Evolutionary conservation across 2,329 filamentous ascomycete genomes (phyloP).

Genomic region (Lachnum nothofagi): DNA sequence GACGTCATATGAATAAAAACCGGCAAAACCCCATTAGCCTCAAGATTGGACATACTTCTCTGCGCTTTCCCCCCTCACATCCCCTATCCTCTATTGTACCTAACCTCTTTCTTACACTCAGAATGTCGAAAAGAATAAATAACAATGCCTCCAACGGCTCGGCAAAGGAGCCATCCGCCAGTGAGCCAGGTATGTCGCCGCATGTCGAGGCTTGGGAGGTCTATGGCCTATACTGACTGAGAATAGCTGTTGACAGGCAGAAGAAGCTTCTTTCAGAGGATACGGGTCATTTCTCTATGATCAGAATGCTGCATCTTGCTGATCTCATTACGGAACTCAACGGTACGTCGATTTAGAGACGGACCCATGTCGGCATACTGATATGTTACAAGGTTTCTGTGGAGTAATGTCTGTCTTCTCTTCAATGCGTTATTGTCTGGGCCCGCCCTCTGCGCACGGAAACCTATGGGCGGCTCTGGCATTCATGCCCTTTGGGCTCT

Average conservation of each 20-base stretch:
- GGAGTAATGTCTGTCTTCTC: constrained; percentile 94
- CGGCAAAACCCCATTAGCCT: too few species aligned
- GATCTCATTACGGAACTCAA: constrained; percentile 81
- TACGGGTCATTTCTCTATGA: constrained; percentile 66
- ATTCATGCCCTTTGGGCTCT: constrained; percentile 87
- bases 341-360: constrained; percentile 41
- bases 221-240: constrained; percentile 14
- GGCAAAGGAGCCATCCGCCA: constrained; percentile 39
- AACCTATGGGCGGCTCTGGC: constrained; percentile 78
- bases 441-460: constrained; percentile 56
- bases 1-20: too few species aligned
- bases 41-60: too few species aligned
- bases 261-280: constrained; percentile 65
- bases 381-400: constrained; percentile 58
- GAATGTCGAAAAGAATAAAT: constrained; percentile 61
- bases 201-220: neutral
- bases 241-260: constrained; percentile 65
- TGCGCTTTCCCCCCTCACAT: too few species aligned
- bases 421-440: constrained; percentile 86
- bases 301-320: constrained; percentile 69
- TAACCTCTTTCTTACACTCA: constrained; percentile 9
- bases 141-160: constrained; percentile 44
- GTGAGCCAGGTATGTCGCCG: constrained; percentile 40
- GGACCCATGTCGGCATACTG: neutral
- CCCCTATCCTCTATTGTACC: neutral